Percentiles rank a stretch among this genome's conserved stretches.
Conservation (phyloP, 2,329 filamentous ascomycete genomes). For the Incumbomyces delicatus region DNA sequence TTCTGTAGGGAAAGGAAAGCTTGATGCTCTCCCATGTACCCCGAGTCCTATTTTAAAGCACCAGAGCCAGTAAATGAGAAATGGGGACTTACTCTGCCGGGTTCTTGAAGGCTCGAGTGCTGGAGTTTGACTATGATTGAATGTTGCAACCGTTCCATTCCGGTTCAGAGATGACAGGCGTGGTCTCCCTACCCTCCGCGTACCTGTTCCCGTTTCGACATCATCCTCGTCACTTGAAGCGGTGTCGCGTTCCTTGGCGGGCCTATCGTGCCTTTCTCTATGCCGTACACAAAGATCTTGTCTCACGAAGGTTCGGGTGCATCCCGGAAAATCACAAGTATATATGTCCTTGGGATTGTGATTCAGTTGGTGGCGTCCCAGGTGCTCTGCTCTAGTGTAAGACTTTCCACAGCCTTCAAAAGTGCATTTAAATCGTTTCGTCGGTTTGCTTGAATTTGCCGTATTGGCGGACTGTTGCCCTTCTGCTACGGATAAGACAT, state of each 20-base stretch:
- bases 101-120: conserved; percentile 8
- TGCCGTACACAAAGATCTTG: conserved; percentile 85
- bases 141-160: not conserved
- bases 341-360: conserved; percentile 95
- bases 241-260: conserved; percentile 36
- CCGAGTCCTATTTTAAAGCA: conserved; percentile 28
- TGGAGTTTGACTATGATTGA: not conserved
- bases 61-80: conserved; percentile 12
- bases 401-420: conserved; percentile 85
- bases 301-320: conserved; percentile 80
- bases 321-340: conserved; percentile 83
- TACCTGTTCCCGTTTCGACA: not conserved
- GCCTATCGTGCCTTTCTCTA: conserved; percentile 66
- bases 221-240: conserved; percentile 2
- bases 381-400: conserved; percentile 90
- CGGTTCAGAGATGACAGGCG: conserved; percentile 9
- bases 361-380: conserved; percentile 94
- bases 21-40: conserved; percentile 28
- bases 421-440: conserved; percentile 59
- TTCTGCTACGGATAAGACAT: conserved; percentile 40
- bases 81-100: conserved; percentile 23
- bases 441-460: conserved; percentile 20
- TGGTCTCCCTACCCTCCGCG: conserved; percentile 2
- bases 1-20: too few species aligned
- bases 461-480: conserved; percentile 21